Evolutionary conservation across 768 basidiomycete genomes (phyloP), one percentile per base, ranked within the genome.

Genomic region (Mycena epipterygia): DNA sequence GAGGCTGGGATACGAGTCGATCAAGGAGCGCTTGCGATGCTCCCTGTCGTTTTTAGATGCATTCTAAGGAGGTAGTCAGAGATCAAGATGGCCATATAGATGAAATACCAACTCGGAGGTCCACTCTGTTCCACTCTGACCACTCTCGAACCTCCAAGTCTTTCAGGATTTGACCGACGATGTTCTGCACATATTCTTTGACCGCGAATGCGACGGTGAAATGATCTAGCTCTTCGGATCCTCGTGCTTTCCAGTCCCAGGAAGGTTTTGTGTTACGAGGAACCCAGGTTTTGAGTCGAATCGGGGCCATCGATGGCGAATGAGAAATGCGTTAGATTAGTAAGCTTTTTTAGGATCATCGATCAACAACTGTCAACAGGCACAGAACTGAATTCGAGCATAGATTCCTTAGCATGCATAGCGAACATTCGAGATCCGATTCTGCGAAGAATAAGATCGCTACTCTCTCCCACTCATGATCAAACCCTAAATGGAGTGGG

Each of bases 131-230:
- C 53, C 52, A 64, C n/a, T 41, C 68, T 0, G 3, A 3, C 68
- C 68, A 63, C 30, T 58, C 68, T 32, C 49, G 27, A 1, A 21
- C 48, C 7, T 52, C 1, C 7, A 64, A 21, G 19, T 58, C 62
- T 29, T 70, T 70, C 41, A 64, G 29, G 7, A 58, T 44, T 46
- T 70, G 68, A 0, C 68, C 68, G 2, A 32, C 39, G n/a, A 57
- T 23, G 39, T 64, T 70, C 44, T 70, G 68, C 30, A 64, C 21
- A 23, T 39, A 58, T 55, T 70, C 68, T 19, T 70, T 70, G 42
- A 52, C 27, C 16, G 53, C 68, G 16, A 70, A 70, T 0, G 68
- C 25, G 5, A 32, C 41, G 12, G 29, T 25, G 46, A 70, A 70
- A 37, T 49, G 19, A 1, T 14, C 17, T 14, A 63, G 17, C 13